Conservation (phyloP, 176 grass and related monocot species). For the Bonia amplexicaulis region DNA sequence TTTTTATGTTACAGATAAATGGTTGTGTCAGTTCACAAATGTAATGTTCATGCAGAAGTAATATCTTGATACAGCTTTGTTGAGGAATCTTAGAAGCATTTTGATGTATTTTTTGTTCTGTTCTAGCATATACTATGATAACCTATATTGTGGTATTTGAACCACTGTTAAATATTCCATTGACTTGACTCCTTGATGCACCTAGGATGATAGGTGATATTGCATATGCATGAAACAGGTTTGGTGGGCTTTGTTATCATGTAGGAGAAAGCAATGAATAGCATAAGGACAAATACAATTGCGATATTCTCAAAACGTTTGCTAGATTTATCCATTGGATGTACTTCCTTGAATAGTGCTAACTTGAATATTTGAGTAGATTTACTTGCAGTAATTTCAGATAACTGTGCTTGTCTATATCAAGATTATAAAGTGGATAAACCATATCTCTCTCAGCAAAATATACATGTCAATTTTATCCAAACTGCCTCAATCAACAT, state of each 20-base stretch:
- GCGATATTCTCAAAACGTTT: not conserved
- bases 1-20: slow-evolving; percentile 2
- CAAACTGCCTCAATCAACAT: not conserved
- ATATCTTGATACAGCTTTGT: not conserved
- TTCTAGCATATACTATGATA: not conserved
- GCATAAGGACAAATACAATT: not conserved
- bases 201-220: not conserved
- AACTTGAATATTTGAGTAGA: not conserved
- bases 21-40: not conserved
- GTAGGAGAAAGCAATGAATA: not conserved
- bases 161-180: not conserved
- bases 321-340: not conserved
- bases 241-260: not conserved
- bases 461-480: not conserved
- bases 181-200: not conserved
- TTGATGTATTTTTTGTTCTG: not conserved
- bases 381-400: not conserved
- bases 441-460: not conserved
- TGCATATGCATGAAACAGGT: not conserved
- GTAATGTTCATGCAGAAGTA: not conserved
- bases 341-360: not conserved
- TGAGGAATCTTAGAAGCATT: not conserved
- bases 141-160: not conserved
- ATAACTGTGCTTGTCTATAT: not conserved
- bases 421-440: not conserved